These are phyloP conservation scores for Lumnitzera racemosa DNA, from an alignment of 345 rosid species.

Conservation along the genomic window DNA sequence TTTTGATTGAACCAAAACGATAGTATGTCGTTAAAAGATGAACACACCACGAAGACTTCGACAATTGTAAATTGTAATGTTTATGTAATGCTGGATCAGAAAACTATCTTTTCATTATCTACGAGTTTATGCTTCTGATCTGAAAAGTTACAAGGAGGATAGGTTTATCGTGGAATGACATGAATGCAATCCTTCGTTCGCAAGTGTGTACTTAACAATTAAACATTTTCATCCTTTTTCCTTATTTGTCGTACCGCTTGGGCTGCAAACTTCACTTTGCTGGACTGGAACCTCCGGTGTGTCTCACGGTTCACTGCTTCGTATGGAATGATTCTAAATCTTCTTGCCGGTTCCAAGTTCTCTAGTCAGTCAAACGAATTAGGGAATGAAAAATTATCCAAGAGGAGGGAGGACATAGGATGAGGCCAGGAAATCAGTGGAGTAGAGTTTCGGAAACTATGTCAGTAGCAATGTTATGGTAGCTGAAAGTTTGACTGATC, in stretches of 20 bases:
- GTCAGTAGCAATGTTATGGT: conserved; percentile 88
- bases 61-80: too few species aligned
- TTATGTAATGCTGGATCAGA: conserved; percentile 32
- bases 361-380: conserved; percentile 48
- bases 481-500: conserved; percentile 67
- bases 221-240: conserved; percentile 4
- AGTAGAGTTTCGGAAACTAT: conserved; percentile 92
- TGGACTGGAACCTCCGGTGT: conserved; percentile 73
- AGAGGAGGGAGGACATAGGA: conserved; percentile 75
- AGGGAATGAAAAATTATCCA: conserved; percentile 32
- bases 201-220: conserved; percentile 35
- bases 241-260: conserved; percentile 5
- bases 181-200: conserved; percentile 66
- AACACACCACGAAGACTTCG: too few species aligned
- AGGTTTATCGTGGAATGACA: conserved; percentile 77
- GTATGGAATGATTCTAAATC: conserved; percentile 94
- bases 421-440: conserved; percentile 89
- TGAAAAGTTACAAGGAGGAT: conserved; percentile 45
- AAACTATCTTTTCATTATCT: conserved; percentile 74
- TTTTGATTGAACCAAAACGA: neutral
- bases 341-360: conserved; percentile 71
- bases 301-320: conserved; percentile 94
- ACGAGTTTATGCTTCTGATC: conserved; percentile 56
- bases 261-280: conserved; percentile 76
- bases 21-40: too few species aligned